These are phyloP conservation scores for Eleusine coracana DNA, from an alignment of 176 grass and related monocot species.

Conservation along the genomic window DNA sequence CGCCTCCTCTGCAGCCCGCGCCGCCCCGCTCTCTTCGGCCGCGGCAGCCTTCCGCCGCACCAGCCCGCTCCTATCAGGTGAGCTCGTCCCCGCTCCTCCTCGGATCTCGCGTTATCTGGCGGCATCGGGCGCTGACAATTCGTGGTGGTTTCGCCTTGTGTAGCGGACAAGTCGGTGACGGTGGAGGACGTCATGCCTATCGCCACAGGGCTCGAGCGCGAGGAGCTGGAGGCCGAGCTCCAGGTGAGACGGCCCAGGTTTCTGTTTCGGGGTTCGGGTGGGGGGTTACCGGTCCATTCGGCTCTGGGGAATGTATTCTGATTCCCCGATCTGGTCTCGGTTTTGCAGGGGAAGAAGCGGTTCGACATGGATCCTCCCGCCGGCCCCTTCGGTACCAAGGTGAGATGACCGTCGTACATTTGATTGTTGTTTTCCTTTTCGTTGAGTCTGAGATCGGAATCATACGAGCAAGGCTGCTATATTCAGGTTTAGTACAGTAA, in stretches of 20 bases:
- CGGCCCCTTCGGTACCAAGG: constrained; percentile 92
- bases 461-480: background rate
- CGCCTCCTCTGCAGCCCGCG: background rate
- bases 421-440: background rate
- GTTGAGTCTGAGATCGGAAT: background rate
- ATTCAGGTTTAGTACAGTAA: background rate
- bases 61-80: constrained; percentile 72
- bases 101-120: constrained; percentile 36
- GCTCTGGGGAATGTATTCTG: constrained; percentile 26
- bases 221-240: constrained; percentile 80
- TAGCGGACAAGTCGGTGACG: constrained; percentile 59
- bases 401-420: constrained; percentile 29
- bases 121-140: constrained; percentile 22
- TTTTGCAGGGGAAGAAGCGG: constrained; percentile 80
- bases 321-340: constrained; percentile 46
- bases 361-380: constrained; percentile 82
- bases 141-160: constrained; percentile 3
- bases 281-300: constrained; percentile 8
- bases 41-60: constrained; percentile 47
- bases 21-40: background rate
- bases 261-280: background rate
- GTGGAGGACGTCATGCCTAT: constrained; percentile 87
- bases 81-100: background rate
- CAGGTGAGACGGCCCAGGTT: constrained; percentile 42
- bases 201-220: constrained; percentile 80